Evolutionary conservation across 2,329 filamentous ascomycete species (phyloP).

Genomic region (Aspergillus sp.): DNA sequence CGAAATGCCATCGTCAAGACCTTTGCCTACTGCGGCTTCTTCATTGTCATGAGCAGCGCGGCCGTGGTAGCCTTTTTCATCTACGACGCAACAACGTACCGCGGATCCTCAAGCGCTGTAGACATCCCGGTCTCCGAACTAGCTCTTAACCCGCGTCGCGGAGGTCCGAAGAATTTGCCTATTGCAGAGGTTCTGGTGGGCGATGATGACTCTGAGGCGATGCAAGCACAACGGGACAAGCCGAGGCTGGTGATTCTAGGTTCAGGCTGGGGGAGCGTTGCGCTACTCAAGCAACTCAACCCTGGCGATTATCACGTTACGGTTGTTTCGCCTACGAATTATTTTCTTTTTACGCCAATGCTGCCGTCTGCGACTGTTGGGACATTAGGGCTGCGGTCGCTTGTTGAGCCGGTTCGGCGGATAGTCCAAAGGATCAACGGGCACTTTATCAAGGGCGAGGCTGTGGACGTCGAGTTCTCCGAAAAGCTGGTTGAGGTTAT

Average conservation of each 20-base stretch:
- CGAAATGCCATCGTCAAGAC: slow-evolving; percentile 67
- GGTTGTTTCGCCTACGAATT: slow-evolving; percentile 90
- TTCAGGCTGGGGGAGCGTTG: slow-evolving; percentile 93
- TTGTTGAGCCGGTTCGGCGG: slow-evolving; percentile 89
- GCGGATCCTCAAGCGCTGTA: slow-evolving; percentile 65
- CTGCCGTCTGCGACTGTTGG: slow-evolving; percentile 95
- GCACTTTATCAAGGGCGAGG: slow-evolving; percentile 86
- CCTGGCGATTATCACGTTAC: slow-evolving; percentile 95
- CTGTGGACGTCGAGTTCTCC: slow-evolving; percentile 89
- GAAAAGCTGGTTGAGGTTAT: slow-evolving; percentile 88
- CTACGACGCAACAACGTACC: slow-evolving; percentile 92
- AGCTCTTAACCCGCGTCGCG: slow-evolving; percentile 77
- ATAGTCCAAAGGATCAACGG: slow-evolving; percentile 79
- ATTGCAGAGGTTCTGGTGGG: slow-evolving; percentile 87
- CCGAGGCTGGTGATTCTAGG: slow-evolving; percentile 90
- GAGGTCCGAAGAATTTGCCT: slow-evolving; percentile 93
- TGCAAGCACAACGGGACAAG: slow-evolving; percentile 77
- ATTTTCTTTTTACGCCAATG: slow-evolving; percentile 99
- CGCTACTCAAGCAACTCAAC: slow-evolving; percentile 85
- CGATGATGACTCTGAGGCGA: slow-evolving; percentile 78
- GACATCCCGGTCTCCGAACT: slow-evolving; percentile 85
- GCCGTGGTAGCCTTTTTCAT: slow-evolving; percentile 84
- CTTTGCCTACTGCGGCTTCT: slow-evolving; percentile 74
- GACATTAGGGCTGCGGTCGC: slow-evolving; percentile 84
- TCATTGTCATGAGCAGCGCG: slow-evolving; percentile 70